Percentiles rank a stretch among this genome's conserved stretches.
These are phyloP conservation scores for Loxodes magnus DNA, from an alignment of 73 alveolate species.

Conservation along the genomic window DNA sequence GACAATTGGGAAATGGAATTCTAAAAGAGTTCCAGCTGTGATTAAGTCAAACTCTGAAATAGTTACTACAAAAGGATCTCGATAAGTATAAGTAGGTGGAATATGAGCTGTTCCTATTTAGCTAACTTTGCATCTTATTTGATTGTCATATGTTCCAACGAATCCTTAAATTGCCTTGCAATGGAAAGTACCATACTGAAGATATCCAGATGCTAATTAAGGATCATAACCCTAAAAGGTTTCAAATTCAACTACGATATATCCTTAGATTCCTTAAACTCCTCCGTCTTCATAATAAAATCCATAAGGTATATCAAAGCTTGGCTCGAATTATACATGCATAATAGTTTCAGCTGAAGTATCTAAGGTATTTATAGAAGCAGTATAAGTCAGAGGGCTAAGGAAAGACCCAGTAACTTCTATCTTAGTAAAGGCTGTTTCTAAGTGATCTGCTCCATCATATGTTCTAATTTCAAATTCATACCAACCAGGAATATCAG, in stretches of 20 bases:
- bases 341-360: not conserved
- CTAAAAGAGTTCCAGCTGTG: not conserved
- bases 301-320: not conserved
- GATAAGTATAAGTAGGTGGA: constrained; percentile 3
- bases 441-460: constrained; percentile 8
- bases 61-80: not conserved
- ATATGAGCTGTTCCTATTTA: not conserved
- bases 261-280: not conserved
- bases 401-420: not conserved
- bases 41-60: constrained; percentile 2
- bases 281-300: not conserved
- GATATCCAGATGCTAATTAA: not conserved
- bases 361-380: constrained; percentile 2
- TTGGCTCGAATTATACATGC: not conserved
- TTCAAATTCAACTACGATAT: not conserved
- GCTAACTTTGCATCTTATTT: not conserved
- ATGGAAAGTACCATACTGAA: not conserved
- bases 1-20: constrained; percentile 5
- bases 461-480: not conserved
- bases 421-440: constrained; percentile 2
- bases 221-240: not conserved
- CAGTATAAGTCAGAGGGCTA: not conserved
- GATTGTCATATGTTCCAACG: not conserved
- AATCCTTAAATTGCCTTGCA: constrained; percentile 3
- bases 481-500: not conserved